Base-by-base conservation (phyloP, 2,329 filamentous ascomycete genomes). In the Diaporthe ilicicola region DNA sequence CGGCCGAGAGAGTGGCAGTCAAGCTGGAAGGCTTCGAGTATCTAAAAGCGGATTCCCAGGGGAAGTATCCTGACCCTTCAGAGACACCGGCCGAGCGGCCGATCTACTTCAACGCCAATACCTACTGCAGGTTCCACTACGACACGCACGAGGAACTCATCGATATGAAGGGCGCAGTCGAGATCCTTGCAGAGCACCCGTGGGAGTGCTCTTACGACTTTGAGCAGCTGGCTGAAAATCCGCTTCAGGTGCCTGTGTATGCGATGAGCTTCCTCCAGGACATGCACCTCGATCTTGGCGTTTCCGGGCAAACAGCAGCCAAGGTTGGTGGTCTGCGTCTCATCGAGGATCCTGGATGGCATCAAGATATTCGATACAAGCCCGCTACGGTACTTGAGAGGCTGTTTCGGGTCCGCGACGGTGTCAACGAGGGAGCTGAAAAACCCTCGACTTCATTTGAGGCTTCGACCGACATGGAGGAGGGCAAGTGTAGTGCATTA, bases 61-160 rank as follows among this genome's bases (percentile, higher is more conserved):
- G 67, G 34, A 34, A 32, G 7, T 69, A 69, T 29, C 67, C 67
- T 2, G 67, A 69, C n/a, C 17, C 77, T 76, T 9, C 74, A 79
- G 73, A 50, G 51, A 34, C 17, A 27, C 13, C 37, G 8, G 13
- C 46, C 44, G 8, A 76, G 76, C 76, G 79, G 5, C 86, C 87
- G 1, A 81, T 92, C 44, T 89, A 85, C 76, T 93, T 94, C 80
- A 92, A 90, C 0, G 92, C 91, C 44, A 92, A 94, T 78, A 93
- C 93, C 90, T 85, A 93, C 46, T 92, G 86, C 76, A 86, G 87
- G 2, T 90, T 89, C 79, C 90, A 92, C 85, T 90, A 93, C 73
- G 84, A 89, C 13, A 85, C 87, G 62, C 92, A 91, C 74, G 80
- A 84, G 2, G 90, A 92, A 76, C 84, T 93, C 17, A 80, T 80